Conservation (phyloP, 1,139 yeast genomes). For the Pichia sp. region DNA sequence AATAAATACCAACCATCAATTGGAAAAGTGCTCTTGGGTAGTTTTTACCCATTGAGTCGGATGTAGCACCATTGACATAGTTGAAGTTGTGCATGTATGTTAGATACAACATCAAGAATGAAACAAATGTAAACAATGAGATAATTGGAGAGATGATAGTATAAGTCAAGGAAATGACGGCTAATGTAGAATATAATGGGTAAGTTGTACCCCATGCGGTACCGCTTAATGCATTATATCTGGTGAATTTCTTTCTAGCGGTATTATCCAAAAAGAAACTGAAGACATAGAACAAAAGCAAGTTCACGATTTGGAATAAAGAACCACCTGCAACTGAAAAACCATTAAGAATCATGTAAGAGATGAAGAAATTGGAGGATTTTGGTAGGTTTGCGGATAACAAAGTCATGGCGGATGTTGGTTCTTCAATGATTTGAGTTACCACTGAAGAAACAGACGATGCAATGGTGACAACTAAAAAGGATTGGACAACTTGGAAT, state of each 20-base stretch:
- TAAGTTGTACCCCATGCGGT: conserved; percentile 65
- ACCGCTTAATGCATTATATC: conserved; percentile 24
- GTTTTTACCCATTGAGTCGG: conserved; percentile 61
- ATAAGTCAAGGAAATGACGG: conserved; percentile 69
- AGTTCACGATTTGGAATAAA: conserved; percentile 29
- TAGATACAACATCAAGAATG: conserved; percentile 44
- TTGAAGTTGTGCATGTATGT: conserved; percentile 66
- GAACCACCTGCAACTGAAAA: conserved; percentile 65
- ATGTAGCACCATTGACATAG: conserved; percentile 40
- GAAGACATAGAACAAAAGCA: conserved; percentile 47
- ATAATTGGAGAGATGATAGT: conserved; percentile 75
- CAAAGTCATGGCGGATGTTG: conserved; percentile 61
- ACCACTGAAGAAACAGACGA: conserved; percentile 67
- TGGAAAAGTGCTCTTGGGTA: conserved; percentile 74
- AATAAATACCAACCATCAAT: conserved; percentile 69
- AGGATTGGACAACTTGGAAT: conserved; percentile 73
- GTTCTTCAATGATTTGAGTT: conserved; percentile 58
- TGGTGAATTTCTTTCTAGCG: conserved; percentile 47
- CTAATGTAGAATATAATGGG: conserved; percentile 69
- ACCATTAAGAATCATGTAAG: conserved; percentile 65
- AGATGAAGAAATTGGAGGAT: conserved; percentile 74
- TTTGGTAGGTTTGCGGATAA: conserved; percentile 72
- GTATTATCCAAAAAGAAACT: conserved; percentile 28
- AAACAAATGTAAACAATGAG: conserved; percentile 49
- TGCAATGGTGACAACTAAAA: conserved; percentile 77